Conservation (phyloP, 2,329 filamentous ascomycete genomes). For the Penicillium sp. region DNA sequence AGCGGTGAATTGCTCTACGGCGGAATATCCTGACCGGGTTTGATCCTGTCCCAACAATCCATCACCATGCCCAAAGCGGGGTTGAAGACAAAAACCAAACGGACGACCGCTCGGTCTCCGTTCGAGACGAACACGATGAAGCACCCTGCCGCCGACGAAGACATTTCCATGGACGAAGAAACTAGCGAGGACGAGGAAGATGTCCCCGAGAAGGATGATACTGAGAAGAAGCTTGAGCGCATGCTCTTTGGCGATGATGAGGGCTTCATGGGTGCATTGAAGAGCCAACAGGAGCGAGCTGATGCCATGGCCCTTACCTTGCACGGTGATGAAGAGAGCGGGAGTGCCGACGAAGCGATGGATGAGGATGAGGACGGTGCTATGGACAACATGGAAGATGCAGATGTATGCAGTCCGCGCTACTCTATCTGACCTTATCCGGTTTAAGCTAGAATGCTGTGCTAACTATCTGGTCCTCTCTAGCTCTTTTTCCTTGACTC, state of each 20-base stretch:
- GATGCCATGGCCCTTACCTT: slow-evolving; percentile 40
- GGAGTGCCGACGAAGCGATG: slow-evolving; percentile 36
- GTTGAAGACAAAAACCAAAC: slow-evolving; percentile 33
- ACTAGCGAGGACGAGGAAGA: slow-evolving; percentile 27
- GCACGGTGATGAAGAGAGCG: slow-evolving; percentile 31
- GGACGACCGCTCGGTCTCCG: slow-evolving; percentile 22
- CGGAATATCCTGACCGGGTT: neutral
- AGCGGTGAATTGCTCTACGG: slow-evolving; percentile 3
- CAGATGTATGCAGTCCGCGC: slow-evolving; percentile 53
- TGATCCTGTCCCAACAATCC: neutral
- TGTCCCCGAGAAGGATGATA: slow-evolving; percentile 67
- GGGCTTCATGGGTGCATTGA: slow-evolving; percentile 75
- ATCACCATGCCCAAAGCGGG: slow-evolving; percentile 28
- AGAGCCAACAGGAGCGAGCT: slow-evolving; percentile 50
- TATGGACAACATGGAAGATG: slow-evolving; percentile 69
- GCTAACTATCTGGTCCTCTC: slow-evolving; percentile 7
- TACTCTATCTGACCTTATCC: neutral
- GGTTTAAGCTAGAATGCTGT: neutral
- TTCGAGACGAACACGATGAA: slow-evolving; percentile 23
- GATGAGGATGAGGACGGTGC: slow-evolving; percentile 50
- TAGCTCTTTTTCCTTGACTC: slow-evolving; percentile 80
- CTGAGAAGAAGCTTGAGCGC: slow-evolving; percentile 81
- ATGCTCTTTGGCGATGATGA: slow-evolving; percentile 82
- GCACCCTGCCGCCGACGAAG: slow-evolving; percentile 20
- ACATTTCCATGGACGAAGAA: slow-evolving; percentile 29